Evolutionary conservation across 768 basidiomycete species (phyloP).

Genomic region (Neoboletus subvelutipes): DNA sequence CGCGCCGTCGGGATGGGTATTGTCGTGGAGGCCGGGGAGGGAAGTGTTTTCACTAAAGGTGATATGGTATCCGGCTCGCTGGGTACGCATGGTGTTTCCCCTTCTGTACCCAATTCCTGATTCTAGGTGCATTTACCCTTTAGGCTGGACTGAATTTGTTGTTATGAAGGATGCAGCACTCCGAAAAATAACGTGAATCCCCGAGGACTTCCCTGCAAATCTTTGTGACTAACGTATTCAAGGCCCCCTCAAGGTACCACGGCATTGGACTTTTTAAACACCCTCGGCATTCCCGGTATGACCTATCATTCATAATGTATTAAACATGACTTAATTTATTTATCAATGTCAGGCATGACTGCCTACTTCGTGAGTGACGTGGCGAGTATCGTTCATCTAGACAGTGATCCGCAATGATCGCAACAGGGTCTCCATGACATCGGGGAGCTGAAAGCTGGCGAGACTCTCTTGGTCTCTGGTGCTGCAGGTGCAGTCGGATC

Average conservation of each 20-base stretch:
- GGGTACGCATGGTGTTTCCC: slow-evolving; percentile 43
- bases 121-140: neutral
- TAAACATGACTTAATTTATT: neutral
- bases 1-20: slow-evolving; percentile 65
- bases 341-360: slow-evolving; percentile 60
- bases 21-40: slow-evolving; percentile 57
- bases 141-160: slow-evolving; percentile 80
- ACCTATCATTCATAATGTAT: neutral
- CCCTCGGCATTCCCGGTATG: slow-evolving; percentile 73
- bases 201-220: neutral
- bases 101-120: neutral
- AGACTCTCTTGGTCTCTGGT: slow-evolving; percentile 83
- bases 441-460: slow-evolving; percentile 77
- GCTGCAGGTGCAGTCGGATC: slow-evolving; percentile 92
- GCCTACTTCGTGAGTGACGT: slow-evolving; percentile 74
- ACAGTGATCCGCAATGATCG: slow-evolving; percentile 1
- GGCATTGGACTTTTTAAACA: slow-evolving; percentile 77
- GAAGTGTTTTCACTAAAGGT: slow-evolving; percentile 57
- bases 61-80: slow-evolving; percentile 63
- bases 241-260: slow-evolving; percentile 61
- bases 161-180: slow-evolving; percentile 54
- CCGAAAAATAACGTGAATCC: slow-evolving; percentile 54
- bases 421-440: slow-evolving; percentile 78
- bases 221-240: neutral
- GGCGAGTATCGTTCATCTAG: neutral